Conservation (phyloP, 2,329 filamentous ascomycete species). For the Sclerotinia trifoliorum region DNA sequence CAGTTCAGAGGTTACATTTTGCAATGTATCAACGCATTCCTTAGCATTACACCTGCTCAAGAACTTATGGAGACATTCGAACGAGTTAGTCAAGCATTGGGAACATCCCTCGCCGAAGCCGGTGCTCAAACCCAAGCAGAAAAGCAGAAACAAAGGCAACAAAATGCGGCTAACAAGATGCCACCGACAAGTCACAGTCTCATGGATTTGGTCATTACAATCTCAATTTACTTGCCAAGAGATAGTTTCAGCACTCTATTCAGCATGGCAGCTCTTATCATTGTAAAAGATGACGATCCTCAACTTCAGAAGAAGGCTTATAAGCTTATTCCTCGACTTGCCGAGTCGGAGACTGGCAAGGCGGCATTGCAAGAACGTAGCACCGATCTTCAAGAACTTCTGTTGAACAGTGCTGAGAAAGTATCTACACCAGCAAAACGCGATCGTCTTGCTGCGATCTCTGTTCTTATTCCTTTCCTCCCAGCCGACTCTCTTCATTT, state of each 20-base stretch:
- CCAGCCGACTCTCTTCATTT: constrained; percentile 82
- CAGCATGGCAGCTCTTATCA: constrained; percentile 78
- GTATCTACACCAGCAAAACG: constrained; percentile 82
- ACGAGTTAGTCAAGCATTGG: constrained; percentile 81
- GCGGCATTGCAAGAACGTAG: constrained; percentile 74
- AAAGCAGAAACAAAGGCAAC: constrained; percentile 61
- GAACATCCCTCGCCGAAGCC: constrained; percentile 61
- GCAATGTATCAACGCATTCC: constrained; percentile 89
- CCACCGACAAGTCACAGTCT: constrained; percentile 91
- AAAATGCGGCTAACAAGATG: constrained; percentile 64
- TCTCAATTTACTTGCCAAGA: constrained; percentile 87
- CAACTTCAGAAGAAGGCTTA: constrained; percentile 99
- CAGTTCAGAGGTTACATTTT: constrained; percentile 88
- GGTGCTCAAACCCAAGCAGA: constrained; percentile 62
- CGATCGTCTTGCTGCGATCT: constrained; percentile 80
- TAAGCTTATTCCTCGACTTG: constrained; percentile 90
- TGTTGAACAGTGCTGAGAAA: constrained; percentile 77
- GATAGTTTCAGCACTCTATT: constrained; percentile 84
- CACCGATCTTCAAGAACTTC: constrained; percentile 74
- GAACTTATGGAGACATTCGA: constrained; percentile 88
- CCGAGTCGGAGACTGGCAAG: constrained; percentile 74
- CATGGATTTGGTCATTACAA: constrained; percentile 95
- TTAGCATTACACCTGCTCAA: constrained; percentile 76
- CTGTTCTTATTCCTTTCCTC: constrained; percentile 75
- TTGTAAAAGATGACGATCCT: constrained; percentile 78